Evolutionary conservation across 805 yeast species (phyloP), one percentile per base, ranked within the genome.

Genomic region (Barnettozyma populi): DNA sequence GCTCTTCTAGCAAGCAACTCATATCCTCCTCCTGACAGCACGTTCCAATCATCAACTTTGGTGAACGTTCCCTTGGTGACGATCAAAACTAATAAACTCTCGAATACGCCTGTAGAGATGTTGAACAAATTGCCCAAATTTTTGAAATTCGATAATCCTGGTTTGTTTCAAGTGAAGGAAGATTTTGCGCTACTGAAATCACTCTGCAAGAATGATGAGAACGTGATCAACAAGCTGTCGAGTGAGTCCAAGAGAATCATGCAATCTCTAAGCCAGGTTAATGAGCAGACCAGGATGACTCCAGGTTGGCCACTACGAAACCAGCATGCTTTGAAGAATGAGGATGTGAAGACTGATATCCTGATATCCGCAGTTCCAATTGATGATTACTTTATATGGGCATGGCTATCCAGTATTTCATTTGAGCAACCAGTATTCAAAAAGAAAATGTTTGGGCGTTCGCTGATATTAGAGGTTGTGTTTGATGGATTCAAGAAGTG

Each of bases 321-420:
- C 45, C 39, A 60, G 32, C 56, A 51, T 2, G 56, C 67, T 50
- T 52, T 42, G 47, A 43, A 35, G 5, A 46, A 25, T 3, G 51
- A 44, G 16, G 24, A 45, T 37, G 49, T 59, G 35, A 44, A 52
- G 23, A 63, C 55, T 53, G 62, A 49, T 59, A 74, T 52, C 18
- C 51, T 57, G 24, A 72, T 86, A 9, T 68, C 78, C 8, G 75
- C 86, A 50, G 83, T 86, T 1, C 75, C 86, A 6, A 79, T 89
- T 18, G 95, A 87, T 63, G 96, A 89, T 63, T 89, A 85, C 63
- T 89, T 83, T 59, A 86, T 88, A 25, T 89, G 96, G 96, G 78
- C 96, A 0, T 89, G 96, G 96, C 70, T 88, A 59, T 79, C 90
- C 1, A 76, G 89, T 2, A 62, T 88, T 21, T 87, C 87, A 0